phyloP scores from a whole-genome alignment of 192 early-diverging fungal species.

The Geosiphon pyriformis region DNA sequence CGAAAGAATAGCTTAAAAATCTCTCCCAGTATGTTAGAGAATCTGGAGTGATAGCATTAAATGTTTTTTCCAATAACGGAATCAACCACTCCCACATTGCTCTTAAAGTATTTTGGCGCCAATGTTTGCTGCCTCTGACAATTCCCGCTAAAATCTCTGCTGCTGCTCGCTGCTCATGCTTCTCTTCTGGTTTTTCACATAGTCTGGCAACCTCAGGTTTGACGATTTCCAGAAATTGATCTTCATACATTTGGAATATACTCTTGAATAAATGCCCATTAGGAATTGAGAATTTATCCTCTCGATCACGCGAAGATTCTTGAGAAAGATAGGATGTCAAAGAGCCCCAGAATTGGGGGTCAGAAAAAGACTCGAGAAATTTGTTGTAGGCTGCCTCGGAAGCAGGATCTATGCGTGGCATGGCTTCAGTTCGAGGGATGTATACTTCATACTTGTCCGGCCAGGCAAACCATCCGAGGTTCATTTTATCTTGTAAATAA shows the following conservation, averaged over 20 bases:
- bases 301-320: constrained; percentile 56
- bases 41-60: constrained; percentile 67
- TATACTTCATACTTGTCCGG: constrained; percentile 57
- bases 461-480: constrained; percentile 81
- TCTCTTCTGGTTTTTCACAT: constrained; percentile 53
- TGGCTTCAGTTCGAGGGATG: constrained; percentile 30
- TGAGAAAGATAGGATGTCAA: constrained; percentile 60
- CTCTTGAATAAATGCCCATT: constrained; percentile 62
- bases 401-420: constrained; percentile 49
- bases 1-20: constrained; percentile 54
- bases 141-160: constrained; percentile 76
- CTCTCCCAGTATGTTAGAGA: constrained; percentile 72
- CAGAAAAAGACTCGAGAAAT: constrained; percentile 47
- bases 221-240: constrained; percentile 48
- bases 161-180: constrained; percentile 74
- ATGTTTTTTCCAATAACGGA: constrained; percentile 54
- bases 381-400: constrained; percentile 53
- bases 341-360: constrained; percentile 62
- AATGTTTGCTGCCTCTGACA: constrained; percentile 86
- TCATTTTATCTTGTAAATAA: constrained; percentile 54
- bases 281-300: constrained; percentile 58
- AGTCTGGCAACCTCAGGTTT: constrained; percentile 52
- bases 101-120: constrained; percentile 44
- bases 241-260: constrained; percentile 67
- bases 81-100: constrained; percentile 68